Evolutionary conservation across 1,284 basidiomycete genomes (phyloP), one percentile per base, ranked within the genome.

Genomic region (Clitocybe nebularis): DNA sequence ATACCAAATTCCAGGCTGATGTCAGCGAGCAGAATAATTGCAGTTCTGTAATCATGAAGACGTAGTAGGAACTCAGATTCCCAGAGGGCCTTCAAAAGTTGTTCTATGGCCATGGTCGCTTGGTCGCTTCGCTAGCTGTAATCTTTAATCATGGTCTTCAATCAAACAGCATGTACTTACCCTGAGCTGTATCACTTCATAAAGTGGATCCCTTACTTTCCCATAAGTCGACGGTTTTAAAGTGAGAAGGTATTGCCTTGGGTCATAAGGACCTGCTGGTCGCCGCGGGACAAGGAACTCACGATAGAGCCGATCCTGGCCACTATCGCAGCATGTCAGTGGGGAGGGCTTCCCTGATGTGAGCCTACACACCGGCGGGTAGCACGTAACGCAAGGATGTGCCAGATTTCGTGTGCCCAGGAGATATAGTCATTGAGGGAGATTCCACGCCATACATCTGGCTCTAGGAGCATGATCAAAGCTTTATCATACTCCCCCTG

Each of bases 351-450:
- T n/a, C n/a, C n/a, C n/a, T n/a, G n/a, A n/a, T n/a, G n/a, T n/a
- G n/a, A 34, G 19, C 9, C 13, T 37, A 20, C 71, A 39, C 56
- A 85, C 86, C 81, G 74, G 42, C 88, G 78, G 47, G 74, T 79
- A 9, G 81, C 76, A 26, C 82, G 75, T 45, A 87, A 60, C 14
- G 74, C 73, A 25, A 90, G 66, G 43, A 86, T 75, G 53, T 84
- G 77, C 87, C 88, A 90, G 25, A 89, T 72, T 55, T 84, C 76
- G 42, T 72, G 67, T 10, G 82, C 79, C 87, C 87, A 90, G 25
- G 71, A 62, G 21, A 67, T 64, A 59, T 85, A 85, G 57, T 85
- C 81, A 29, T 72, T 64, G 14, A 86, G 57, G 7, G 71, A 68
- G 35, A 90, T 62, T 4, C 81, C 77, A 3, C 71, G 67, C 87